Conservation (phyloP, 2,329 filamentous ascomycete genomes). For the Ilyonectria robusta region DNA sequence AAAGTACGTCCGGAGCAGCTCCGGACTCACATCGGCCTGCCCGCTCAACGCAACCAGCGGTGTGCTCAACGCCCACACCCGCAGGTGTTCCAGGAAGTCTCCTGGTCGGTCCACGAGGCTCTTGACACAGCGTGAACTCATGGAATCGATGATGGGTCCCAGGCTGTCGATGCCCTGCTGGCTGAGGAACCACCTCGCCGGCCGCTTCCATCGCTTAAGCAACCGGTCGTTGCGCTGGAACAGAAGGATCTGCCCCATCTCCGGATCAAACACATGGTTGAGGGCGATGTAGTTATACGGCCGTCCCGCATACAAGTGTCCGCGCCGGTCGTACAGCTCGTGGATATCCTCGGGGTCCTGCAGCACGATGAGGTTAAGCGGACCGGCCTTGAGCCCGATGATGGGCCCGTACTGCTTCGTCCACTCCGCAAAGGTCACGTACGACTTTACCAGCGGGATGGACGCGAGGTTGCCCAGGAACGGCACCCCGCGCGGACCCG, state of each 20-base stretch:
- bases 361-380: slow-evolving; percentile 52
- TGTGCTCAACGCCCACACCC: slow-evolving; percentile 44
- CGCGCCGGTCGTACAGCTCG: slow-evolving; percentile 56
- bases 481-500: slow-evolving; percentile 31
- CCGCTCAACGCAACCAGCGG: slow-evolving; percentile 45
- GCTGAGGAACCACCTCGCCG: slow-evolving; percentile 41
- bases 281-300: slow-evolving; percentile 48
- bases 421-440: slow-evolving; percentile 51
- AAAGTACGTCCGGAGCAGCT: slow-evolving; percentile 38
- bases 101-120: slow-evolving; percentile 35
- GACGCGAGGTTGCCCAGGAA: slow-evolving; percentile 48
- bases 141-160: slow-evolving; percentile 38
- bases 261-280: slow-evolving; percentile 47
- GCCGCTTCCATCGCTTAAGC: slow-evolving; percentile 40
- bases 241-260: slow-evolving; percentile 42
- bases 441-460: slow-evolving; percentile 44
- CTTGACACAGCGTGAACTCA: slow-evolving; percentile 36
- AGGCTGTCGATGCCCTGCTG: slow-evolving; percentile 37
- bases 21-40: slow-evolving; percentile 32
- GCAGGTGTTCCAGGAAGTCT: slow-evolving; percentile 35
- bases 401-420: slow-evolving; percentile 53
- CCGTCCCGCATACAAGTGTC: slow-evolving; percentile 56
- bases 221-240: slow-evolving; percentile 41
- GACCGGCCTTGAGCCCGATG: slow-evolving; percentile 50
- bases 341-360: slow-evolving; percentile 50